Percentiles rank a stretch among this genome's conserved stretches.
phyloP scores from a whole-genome alignment of 345 rosid genomes.

The Syzygium grande region DNA sequence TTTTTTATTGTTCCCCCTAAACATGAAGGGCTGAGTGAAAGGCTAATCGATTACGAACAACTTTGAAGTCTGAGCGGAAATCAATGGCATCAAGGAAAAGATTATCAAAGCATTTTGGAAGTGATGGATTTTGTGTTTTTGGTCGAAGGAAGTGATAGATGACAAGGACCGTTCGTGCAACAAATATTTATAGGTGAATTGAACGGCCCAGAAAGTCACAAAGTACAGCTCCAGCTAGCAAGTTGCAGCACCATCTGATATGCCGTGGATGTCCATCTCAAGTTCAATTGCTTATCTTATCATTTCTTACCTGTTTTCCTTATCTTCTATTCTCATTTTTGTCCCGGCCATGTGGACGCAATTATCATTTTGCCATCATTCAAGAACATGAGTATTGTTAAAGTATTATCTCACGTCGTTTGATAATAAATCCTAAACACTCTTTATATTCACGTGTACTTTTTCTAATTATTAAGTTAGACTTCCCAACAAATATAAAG shows the following conservation, averaged over 20 bases:
- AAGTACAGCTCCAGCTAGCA: neutral
- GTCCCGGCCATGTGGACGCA: rapidly evolving
- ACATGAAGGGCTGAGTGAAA: neutral
- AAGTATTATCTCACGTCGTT: neutral
- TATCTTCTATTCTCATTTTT: neutral
- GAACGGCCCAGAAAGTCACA: neutral
- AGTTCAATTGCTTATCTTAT: neutral
- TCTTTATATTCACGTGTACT: neutral
- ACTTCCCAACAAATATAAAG: neutral
- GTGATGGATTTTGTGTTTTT: neutral
- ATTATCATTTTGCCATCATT: rapidly evolving
- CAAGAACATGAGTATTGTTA: rapidly evolving
- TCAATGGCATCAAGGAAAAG: neutral
- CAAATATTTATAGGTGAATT: neutral
- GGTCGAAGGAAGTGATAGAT: neutral
- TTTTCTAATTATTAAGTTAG: rapidly evolving
- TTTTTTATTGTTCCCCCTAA: no score
- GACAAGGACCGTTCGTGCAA: neutral
- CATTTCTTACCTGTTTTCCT: neutral
- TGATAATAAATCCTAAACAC: rapidly evolving
- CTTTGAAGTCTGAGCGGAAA: neutral
- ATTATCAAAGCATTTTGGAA: neutral
- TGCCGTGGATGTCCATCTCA: neutral
- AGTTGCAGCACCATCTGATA: neutral
- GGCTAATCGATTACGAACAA: neutral